Percentiles rank a stretch among this genome's conserved stretches.
These are phyloP conservation scores for Phaeotremella skinneri DNA, from an alignment of 768 basidiomycete genomes.

Conservation along the genomic window DNA sequence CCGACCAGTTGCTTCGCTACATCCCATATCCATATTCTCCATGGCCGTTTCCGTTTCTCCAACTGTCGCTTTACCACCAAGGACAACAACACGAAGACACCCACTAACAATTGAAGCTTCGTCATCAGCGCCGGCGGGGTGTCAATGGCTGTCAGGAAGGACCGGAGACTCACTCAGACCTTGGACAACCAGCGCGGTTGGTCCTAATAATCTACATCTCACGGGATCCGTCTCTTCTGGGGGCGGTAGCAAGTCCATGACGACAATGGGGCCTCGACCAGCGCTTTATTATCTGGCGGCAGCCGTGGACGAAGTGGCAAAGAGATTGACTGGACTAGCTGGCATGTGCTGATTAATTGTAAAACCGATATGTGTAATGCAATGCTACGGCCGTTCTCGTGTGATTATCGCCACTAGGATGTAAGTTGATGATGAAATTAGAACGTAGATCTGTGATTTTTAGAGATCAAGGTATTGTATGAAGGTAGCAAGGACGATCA, in stretches of 20 bases:
- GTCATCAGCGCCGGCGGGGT: neutral
- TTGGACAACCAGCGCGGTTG: conserved; percentile 48
- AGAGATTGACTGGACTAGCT: too few species aligned
- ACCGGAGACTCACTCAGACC: conserved; percentile 34
- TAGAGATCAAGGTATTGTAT: too few species aligned
- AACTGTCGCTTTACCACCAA: conserved; percentile 83
- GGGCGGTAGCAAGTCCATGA: conserved; percentile 1
- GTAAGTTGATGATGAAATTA: too few species aligned
- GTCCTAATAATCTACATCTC: conserved; percentile 44
- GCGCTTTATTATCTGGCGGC: too few species aligned
- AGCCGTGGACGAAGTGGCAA: neutral
- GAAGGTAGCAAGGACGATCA: too few species aligned
- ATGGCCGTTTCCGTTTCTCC: conserved; percentile 79
- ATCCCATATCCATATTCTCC: conserved; percentile 95
- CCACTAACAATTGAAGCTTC: conserved; percentile 76
- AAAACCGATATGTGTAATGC: too few species aligned
- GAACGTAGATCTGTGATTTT: too few species aligned
- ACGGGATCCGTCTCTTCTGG: conserved; percentile 31
- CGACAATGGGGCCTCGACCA: too few species aligned
- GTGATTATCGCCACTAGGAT: too few species aligned
- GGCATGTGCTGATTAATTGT: too few species aligned
- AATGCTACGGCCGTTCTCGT: too few species aligned
- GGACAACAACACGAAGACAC: conserved; percentile 81
- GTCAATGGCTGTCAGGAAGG: neutral
- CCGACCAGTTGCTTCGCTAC: conserved; percentile 86